These are phyloP conservation scores for Macrophomina tecta DNA, from an alignment of 2,329 filamentous ascomycete species.

Conservation along the genomic window DNA sequence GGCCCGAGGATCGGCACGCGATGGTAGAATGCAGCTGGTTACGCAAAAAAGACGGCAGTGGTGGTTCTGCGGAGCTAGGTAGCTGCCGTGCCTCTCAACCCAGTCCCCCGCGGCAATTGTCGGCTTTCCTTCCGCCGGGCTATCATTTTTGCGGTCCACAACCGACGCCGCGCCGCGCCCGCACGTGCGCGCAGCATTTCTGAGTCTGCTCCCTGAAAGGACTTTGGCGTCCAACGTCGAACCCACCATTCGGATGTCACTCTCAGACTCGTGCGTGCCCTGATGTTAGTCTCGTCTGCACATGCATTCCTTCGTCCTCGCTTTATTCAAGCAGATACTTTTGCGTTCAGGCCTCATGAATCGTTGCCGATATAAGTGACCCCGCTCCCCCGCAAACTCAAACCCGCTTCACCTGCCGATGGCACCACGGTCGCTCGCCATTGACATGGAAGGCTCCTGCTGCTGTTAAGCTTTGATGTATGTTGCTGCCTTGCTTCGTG, in stretches of 20 bases:
- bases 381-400: constrained; percentile 12
- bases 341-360: not conserved
- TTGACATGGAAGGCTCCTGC: not conserved
- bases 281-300: too few relatives aligned
- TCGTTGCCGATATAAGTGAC: not conserved
- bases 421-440: not conserved
- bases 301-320: too few relatives aligned
- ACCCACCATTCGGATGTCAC: too few relatives aligned
- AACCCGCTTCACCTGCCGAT: not conserved
- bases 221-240: too few relatives aligned
- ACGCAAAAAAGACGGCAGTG: constrained; percentile 1
- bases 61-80: not conserved
- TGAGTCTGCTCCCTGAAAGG: too few relatives aligned
- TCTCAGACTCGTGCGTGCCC: too few relatives aligned
- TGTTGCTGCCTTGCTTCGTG: not conserved
- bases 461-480: not conserved
- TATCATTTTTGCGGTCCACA: not conserved
- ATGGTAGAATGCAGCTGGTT: not conserved
- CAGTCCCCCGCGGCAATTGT: not conserved
- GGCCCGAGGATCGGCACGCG: constrained; percentile 19
- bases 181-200: not conserved
- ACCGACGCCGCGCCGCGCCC: too few relatives aligned
- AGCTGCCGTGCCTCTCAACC: not conserved
- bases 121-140: not conserved
- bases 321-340: too few relatives aligned